Evolutionary conservation across 768 basidiomycete species (phyloP), one percentile per base, ranked within the genome.

Genomic region (Podaxis sp.): DNA sequence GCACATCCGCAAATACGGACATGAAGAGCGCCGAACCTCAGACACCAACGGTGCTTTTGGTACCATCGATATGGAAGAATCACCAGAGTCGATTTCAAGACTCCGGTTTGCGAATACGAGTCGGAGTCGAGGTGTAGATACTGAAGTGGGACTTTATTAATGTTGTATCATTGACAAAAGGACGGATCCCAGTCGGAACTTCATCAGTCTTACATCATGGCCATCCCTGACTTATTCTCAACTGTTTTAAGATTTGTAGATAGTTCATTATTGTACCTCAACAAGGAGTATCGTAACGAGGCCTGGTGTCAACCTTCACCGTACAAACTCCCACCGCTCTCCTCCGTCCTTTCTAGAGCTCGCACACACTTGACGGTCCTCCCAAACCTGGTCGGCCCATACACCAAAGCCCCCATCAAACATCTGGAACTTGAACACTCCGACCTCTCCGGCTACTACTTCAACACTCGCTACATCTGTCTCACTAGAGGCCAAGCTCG

Each of bases 1-100:
- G 38, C 56, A 56, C 15, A 56, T 56, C 22, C 56, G 56, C 6
- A 56, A 56, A 20, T 56, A 56, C n/a, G 56, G 56, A 24, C n/a
- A 46, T 44, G 56, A 56, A 26, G 56, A 24, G 5, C 24, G 22
- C 26, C 56, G 24, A 40, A 13, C 24, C 13, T 22, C 13, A 2
- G 22, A 56, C 24, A 28, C 38, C 13, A 28, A 26, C 22, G 48
- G 48, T 15, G 41, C 41, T n/a, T 44, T 44, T 6, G 41, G 41
- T 10, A 50, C 48, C 48, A 13, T 50, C 12, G 22, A 22, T 50
- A 50, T 50, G 24, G 22, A 22, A 3, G 48, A 50, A 26, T 12
- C 56, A 17, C 38, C 15, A 8, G 38, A 36, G 20, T 37, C 56
- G 12, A n/a, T 56, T 13, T 56, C 56, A 12, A 41, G 22, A 28